phyloP scores from a whole-genome alignment of 805 yeast species.

The Saturnispora bothae region DNA sequence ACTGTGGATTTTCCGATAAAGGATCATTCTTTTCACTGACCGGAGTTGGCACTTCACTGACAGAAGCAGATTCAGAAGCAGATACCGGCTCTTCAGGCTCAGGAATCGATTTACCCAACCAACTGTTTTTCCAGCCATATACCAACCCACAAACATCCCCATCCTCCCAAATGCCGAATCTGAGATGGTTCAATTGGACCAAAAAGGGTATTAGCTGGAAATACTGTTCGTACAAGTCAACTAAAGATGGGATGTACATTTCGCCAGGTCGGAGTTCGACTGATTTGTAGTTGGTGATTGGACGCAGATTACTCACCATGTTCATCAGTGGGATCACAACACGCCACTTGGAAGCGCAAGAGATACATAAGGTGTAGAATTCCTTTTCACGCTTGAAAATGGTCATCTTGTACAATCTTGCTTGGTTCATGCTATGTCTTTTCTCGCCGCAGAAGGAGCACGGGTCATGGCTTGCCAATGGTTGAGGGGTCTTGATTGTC shows the following conservation, averaged over 20 bases:
- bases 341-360: conserved; percentile 70
- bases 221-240: conserved; percentile 5
- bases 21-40: background rate
- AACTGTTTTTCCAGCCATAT: conserved; percentile 26
- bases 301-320: conserved; percentile 30
- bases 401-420: conserved; percentile 57
- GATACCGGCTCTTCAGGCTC: background rate
- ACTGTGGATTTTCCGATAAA: too few species aligned
- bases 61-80: background rate
- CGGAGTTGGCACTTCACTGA: background rate
- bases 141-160: conserved; percentile 21
- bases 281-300: background rate
- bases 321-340: conserved; percentile 77
- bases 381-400: conserved; percentile 26
- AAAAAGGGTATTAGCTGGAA: conserved; percentile 5
- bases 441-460: conserved; percentile 82
- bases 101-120: conserved; percentile 16
- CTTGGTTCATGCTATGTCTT: conserved; percentile 60
- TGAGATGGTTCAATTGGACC: conserved; percentile 17
- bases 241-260: conserved; percentile 3
- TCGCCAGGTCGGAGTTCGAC: conserved; percentile 3
- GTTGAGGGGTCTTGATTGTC: conserved; percentile 24
- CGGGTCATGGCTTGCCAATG: conserved; percentile 64
- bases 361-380: conserved; percentile 66
- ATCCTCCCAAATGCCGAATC: conserved; percentile 68